phyloP scores from a whole-genome alignment of 257 asterid genomes.

The Nicotiana obtusifolia region DNA sequence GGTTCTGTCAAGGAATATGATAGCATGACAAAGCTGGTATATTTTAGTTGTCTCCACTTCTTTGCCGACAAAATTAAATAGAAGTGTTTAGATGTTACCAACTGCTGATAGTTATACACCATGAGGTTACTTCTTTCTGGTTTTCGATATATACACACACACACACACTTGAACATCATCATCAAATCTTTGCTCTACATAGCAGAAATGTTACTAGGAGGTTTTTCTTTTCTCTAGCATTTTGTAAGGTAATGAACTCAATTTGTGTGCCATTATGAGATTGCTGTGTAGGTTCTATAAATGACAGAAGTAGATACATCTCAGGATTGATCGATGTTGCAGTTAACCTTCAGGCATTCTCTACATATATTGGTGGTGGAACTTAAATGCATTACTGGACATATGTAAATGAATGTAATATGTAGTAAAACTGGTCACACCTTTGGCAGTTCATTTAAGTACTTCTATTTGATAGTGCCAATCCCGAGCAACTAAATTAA shows the following conservation, averaged over 20 bases:
- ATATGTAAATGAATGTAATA: background rate
- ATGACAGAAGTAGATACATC: background rate
- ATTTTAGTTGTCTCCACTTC: background rate
- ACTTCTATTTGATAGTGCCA: background rate
- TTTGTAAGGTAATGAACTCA: background rate
- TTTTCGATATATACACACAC: background rate
- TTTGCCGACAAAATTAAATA: background rate
- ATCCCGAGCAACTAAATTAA: background rate
- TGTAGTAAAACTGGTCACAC: background rate
- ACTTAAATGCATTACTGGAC: background rate
- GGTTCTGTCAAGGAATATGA: slow-evolving; percentile 93
- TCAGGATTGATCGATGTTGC: background rate
- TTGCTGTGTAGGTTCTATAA: background rate
- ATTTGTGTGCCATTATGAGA: background rate
- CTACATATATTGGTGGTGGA: background rate
- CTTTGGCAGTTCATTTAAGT: background rate
- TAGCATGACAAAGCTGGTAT: slow-evolving; percentile 93
- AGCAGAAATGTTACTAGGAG: background rate
- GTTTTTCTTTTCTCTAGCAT: background rate
- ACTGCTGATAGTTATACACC: background rate
- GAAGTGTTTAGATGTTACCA: background rate
- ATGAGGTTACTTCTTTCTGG: background rate
- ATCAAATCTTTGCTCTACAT: background rate
- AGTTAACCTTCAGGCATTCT: background rate
- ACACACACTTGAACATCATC: background rate